Evolutionary conservation across 495 filamentous ascomycete genomes (phyloP), one percentile per base, ranked within the genome.

Genomic region (Beverwykella pulmonaria): DNA sequence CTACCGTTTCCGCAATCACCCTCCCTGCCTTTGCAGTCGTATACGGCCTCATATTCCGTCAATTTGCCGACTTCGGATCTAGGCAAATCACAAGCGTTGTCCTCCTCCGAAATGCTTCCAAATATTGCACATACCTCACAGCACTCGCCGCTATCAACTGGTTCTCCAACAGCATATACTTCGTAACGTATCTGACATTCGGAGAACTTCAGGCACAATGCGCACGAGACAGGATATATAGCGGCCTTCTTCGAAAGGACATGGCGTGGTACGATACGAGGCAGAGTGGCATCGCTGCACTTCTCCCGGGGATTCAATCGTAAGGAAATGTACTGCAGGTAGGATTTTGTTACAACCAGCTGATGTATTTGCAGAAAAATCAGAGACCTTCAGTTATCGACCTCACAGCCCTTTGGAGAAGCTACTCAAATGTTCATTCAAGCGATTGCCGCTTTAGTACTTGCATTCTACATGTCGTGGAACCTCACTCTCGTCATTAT

Each of bases 201-300:
- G 90, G 92, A 26, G 93, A 97, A 75, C 72, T 92, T 9, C 92
- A 97, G 65, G 91, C 87, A 3, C 85, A 82, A 41, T 80, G 75
- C 22, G 87, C 85, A 23, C 84, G 91, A 26, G 78, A 81, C 29
- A 79, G 72, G 26, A 72, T 96, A 1, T 97, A 96, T 69, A 69
- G 77, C 1, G 84, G 83, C 1, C 75, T 98, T 19, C 69, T 95
- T 22, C 72, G 79, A 17, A 92, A 89, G 73, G 86, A 93, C 29
- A 83, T 95, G 62, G 81, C 80, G 55, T 98, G 93, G 92, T 98
- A 90, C 70, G 92, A 98, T 73, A 79, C 80, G 44, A 80, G 87
- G 46, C 79, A 81, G 66, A 83, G 89, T 68, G 94, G 93, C 4
- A 83, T 92, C 36, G 84, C 84, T 3, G 87, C 90, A 10, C 79